Evolutionary conservation across 352 stramenopile species (phyloP), one percentile per base, ranked within the genome.

Genomic region (Hyaloperonospora brassicae): DNA sequence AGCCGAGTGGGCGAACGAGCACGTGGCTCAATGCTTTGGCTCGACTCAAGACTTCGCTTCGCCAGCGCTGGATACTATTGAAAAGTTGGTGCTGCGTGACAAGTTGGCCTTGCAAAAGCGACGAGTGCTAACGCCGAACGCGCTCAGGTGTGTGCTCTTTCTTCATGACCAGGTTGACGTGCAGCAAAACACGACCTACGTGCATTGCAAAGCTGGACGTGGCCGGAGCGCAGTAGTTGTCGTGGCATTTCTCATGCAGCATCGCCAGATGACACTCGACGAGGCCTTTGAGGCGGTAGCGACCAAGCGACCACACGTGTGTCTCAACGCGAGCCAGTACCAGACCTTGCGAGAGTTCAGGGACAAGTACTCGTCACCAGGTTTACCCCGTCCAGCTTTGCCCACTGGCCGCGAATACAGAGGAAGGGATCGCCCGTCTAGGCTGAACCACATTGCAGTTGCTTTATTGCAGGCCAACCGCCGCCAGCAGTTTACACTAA

Each of bases 161-260:
- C 57, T 87, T 34, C 66, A 86, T 50, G 51, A 73, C 24, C 76
- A 89, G n/a, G 59, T 88, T 7, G 63, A 81, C 35, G 41, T 61
- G 14, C 53, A 67, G 23, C 49, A 74, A n/a, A 59, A 73, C 6
- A 84, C 72, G 14, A 85, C 77, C 4, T 91, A 91, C 61, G 76
- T 91, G 47, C 81, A 91, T 59, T 91, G 81, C 64, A 91, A 91
- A 59, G 81, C 81, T 51, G 81, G 81, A 5, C 76, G 81, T 5
- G 81, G 81, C 2, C 73, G 81, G 53, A 89, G 81, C 59, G 85
- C 79, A 2, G 68, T 91, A 36, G 63, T 89, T 11, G 79, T 89
- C 22, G 61, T 87, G 22, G 81, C 79, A 5, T 92, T 87, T 47
- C 60, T 87, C 24, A 70, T 92, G 58, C 67, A 74, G 23, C 59